Base-by-base conservation (phyloP, 1,139 yeast species). In the Wickerhamomyces sp. region DNA sequence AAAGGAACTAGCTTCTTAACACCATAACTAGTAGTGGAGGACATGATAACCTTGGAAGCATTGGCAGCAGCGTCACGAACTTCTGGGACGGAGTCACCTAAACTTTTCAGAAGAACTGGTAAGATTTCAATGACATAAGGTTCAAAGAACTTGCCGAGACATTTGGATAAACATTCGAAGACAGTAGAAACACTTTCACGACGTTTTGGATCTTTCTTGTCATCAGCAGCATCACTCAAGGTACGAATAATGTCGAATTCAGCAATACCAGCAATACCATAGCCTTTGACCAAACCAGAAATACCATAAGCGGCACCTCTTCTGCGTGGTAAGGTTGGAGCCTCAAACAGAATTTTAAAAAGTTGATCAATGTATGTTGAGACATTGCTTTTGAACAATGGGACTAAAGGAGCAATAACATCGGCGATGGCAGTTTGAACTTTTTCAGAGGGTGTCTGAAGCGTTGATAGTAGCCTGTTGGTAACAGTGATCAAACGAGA, bases 261-360 rank as follows among this genome's bases (percentile, higher is more conserved):
- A 6, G 89, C 75, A 45, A 93, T 68, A 0, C 95, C 75, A 46
- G 80, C 75, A 45, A 94, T 81, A 52, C 98, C 99, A 30, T 80
- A 76, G 49, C 99, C 99, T 61, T 88, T 85, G 11, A 87, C 94
- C 40, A 93, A 68, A 51, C 99, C 99, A 10, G 98, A 87, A 55
- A 93, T 76, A 65, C 98, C 99, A 66, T 87, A 90, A 1, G 99
- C 98, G 1, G 96, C 94, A 60, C 99, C 99, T 55, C 93, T 78
- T 62, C 96, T 79, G 14, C 75, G 71, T 0, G 84, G 79, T 40
- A 74, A 64, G 3, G 72, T 66, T 23, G 72, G 68, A 9, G 75
- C 73, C 29, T 68, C 68, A 57, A 84, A 81, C 34, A 91, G 69
- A 53, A 76, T 79, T 5, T 71, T 75, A 58, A 87, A 75, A 44